Conservation (phyloP, 2,329 filamentous ascomycete species). For the Colletotrichum eleusines region DNA sequence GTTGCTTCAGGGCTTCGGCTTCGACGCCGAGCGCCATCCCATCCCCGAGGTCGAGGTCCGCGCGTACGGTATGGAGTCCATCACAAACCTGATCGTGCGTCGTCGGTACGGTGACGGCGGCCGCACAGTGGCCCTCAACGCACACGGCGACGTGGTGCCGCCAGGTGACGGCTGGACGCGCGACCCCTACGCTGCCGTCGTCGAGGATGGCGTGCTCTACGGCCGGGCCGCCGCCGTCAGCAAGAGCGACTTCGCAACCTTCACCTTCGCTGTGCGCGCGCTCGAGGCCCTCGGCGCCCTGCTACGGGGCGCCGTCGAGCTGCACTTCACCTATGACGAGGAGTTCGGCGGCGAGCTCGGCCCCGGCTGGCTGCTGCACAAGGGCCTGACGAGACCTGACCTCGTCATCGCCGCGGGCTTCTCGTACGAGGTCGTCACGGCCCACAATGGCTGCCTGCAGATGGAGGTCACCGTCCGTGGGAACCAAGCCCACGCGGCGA, state of each 20-base stretch:
- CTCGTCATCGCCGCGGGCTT: constrained; percentile 35
- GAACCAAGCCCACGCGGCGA: constrained; percentile 34
- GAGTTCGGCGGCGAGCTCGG: constrained; percentile 39
- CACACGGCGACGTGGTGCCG: constrained; percentile 36
- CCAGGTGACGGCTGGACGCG: constrained; percentile 34
- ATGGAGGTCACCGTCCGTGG: constrained; percentile 32
- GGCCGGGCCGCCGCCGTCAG: constrained; percentile 35
- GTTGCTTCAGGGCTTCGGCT: constrained; percentile 23
- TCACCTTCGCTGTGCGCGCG: constrained; percentile 32
- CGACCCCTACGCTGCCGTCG: constrained; percentile 21
- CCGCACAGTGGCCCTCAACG: constrained; percentile 35
- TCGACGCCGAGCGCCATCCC: constrained; percentile 35
- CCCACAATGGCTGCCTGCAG: constrained; percentile 36
- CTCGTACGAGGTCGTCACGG: constrained; percentile 36
- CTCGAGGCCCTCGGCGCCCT: constrained; percentile 20
- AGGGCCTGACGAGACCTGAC: constrained; percentile 29
- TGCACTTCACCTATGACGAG: constrained; percentile 38
- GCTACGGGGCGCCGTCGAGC: constrained; percentile 22
- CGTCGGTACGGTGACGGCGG: constrained; percentile 28
- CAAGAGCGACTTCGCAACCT: constrained; percentile 37
- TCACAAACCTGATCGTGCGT: constrained; percentile 37
- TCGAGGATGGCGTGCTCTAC: constrained; percentile 36
- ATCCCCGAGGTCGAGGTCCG: constrained; percentile 27
- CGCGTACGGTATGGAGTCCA: constrained; percentile 36
- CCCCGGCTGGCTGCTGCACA: constrained; percentile 31